Evolutionary conservation across 1,139 yeast species (phyloP), one percentile per base, ranked within the genome.

Genomic region (Protomyces arabidopsidicola): DNA sequence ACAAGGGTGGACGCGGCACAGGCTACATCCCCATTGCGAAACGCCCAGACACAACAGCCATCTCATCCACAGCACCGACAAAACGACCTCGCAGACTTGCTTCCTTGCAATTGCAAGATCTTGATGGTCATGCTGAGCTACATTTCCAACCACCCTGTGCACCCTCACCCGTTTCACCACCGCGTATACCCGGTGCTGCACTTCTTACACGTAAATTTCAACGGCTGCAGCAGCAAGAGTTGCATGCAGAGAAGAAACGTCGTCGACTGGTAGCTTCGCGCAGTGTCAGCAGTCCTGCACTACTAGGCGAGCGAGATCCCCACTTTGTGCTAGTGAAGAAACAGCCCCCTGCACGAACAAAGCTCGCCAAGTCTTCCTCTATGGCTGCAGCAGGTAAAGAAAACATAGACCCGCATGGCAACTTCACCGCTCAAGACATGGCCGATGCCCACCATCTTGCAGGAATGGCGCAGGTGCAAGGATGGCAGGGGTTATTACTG

Each of bases 71-170:
- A 16, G 48, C 20, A 10, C 12, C 20, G 6, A 12, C 20, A 1
- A 18, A n/a, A 42, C n/a, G 18, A 42, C 48, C 48, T 4, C 48
- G 48, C 14, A 18, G 48, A 18, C 48, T 42, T 20, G 48, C 48
- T 9, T 42, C 48, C 14, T 4, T 42, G 14, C 48, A 42, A 20
- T 24, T 42, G 16, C 48, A 42, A 42, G 62, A 58, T 35, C 48
- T 52, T 42, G 62, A 58, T 24, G 62, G 62, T 16, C 62, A 58
- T 45, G 62, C 62, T 1, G 62, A 58, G 34, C 34, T 58, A 24
- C 42, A 31, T 42, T 58, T 58, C 45, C 53, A 55, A 12, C 62
- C 62, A 18, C 31, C 62, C 8, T 10, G 14, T 18, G 48, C 16
- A 16, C 48, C 48, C 0, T n/a, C 48, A 42, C 48, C 48, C 22